phyloP scores from a whole-genome alignment of 2,329 filamentous ascomycete genomes.

The Ophiocordyceps sinensis region DNA sequence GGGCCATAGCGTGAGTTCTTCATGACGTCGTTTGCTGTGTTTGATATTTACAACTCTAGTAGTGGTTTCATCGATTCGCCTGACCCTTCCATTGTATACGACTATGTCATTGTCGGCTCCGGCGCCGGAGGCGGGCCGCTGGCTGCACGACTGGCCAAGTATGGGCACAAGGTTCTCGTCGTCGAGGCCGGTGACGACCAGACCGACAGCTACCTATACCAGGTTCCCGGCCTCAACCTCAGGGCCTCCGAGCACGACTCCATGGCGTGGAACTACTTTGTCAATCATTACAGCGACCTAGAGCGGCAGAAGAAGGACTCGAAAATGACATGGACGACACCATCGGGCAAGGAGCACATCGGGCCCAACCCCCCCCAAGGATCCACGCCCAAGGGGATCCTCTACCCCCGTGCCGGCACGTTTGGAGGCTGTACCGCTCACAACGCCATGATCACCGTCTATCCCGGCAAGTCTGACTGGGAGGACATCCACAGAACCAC shows the following conservation, averaged over 20 bases:
- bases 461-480: constrained; percentile 29
- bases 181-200: constrained; percentile 49
- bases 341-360: constrained; percentile 35
- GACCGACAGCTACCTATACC: constrained; percentile 18
- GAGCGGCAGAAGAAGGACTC: constrained; percentile 36
- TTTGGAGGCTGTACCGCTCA: constrained; percentile 40
- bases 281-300: constrained; percentile 43
- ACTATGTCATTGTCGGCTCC: constrained; percentile 50
- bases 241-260: constrained; percentile 36
- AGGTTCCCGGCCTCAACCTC: constrained; percentile 28
- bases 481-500: constrained; percentile 26
- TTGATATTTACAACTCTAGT: neutral
- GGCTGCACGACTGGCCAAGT: constrained; percentile 41
- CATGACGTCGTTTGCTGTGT: neutral
- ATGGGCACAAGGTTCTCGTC: constrained; percentile 43
- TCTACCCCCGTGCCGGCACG: constrained; percentile 31
- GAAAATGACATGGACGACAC: constrained; percentile 42
- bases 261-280: constrained; percentile 50
- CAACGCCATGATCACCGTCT: constrained; percentile 45
- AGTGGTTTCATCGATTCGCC: neutral
- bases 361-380: constrained; percentile 20
- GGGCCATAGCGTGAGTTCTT: neutral
- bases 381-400: constrained; percentile 25
- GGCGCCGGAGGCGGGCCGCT: constrained; percentile 45
- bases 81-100: constrained; percentile 12